Evolutionary conservation across 805 yeast genomes (phyloP).

Genomic region (Suhomyces prunicola): DNA sequence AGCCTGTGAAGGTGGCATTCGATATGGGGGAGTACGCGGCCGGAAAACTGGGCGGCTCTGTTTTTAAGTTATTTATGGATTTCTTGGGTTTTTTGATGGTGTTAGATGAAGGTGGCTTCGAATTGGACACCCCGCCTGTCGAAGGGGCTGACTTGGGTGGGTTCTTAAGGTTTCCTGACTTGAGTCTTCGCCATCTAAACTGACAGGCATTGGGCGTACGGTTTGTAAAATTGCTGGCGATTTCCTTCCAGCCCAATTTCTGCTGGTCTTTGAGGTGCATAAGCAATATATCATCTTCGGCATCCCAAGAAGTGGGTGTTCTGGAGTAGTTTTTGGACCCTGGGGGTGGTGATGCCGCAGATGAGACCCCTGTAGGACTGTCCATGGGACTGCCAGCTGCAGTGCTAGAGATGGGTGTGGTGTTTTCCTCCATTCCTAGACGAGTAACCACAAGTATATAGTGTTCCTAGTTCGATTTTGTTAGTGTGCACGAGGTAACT

Average conservation of each 20-base stretch:
- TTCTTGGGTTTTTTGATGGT: conserved; percentile 9
- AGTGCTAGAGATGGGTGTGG: background rate
- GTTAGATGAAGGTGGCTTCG: conserved; percentile 4
- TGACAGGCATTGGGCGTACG: conserved; percentile 38
- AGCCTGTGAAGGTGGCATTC: conserved; percentile 37
- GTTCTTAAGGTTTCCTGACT: conserved; percentile 41
- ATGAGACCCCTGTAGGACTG: background rate
- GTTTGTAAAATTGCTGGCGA: conserved; percentile 41
- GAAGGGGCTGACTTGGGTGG: conserved; percentile 42
- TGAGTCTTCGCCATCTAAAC: conserved; percentile 43
- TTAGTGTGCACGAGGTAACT: background rate
- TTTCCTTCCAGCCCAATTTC: conserved; percentile 48
- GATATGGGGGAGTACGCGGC: conserved; percentile 34
- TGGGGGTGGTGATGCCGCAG: background rate
- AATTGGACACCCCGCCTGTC: conserved; percentile 9
- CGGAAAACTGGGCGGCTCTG: conserved; percentile 17
- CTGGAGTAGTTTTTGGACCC: conserved; percentile 26
- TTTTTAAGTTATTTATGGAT: conserved; percentile 3
- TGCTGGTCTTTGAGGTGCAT: conserved; percentile 47
- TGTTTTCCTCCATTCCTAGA: background rate
- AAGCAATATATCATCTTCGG: conserved; percentile 43
- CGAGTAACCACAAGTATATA: background rate
- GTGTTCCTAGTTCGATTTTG: background rate
- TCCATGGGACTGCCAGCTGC: background rate
- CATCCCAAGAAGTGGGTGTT: conserved; percentile 49